These are phyloP conservation scores for Cotoneaster glaucophyllus DNA, from an alignment of 306 rosid genomes.

Conservation along the genomic window DNA sequence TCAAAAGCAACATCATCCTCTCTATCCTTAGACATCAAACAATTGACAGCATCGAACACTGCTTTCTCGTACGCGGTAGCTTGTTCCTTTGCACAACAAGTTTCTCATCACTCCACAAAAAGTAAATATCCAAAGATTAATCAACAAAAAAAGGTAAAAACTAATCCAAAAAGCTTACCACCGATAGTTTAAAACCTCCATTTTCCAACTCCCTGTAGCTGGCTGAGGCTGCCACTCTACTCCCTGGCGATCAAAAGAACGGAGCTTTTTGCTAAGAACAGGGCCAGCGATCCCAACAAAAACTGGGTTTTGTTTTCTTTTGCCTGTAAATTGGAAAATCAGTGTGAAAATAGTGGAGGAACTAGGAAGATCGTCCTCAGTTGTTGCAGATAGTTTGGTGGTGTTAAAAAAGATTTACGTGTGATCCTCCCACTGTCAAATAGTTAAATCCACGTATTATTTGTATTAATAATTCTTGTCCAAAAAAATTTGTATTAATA, in stretches of 20 bases:
- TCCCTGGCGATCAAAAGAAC: neutral
- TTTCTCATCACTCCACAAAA: neutral
- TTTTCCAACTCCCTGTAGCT: neutral
- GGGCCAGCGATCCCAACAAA: neutral
- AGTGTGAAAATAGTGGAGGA: neutral
- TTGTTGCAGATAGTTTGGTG: neutral
- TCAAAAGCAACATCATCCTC: constrained; percentile 72
- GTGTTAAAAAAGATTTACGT: neutral
- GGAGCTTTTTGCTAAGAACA: neutral
- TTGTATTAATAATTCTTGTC: too few species aligned
- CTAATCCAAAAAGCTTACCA: constrained; percentile 32
- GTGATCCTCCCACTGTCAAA: too few species aligned
- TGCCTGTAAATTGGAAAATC: neutral
- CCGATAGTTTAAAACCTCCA: constrained; percentile 73
- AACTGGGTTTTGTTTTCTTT: neutral
- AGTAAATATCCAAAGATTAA: neutral
- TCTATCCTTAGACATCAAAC: constrained; percentile 51
- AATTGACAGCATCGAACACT: constrained; percentile 50
- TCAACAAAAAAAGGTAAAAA: neutral
- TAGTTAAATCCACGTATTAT: too few species aligned
- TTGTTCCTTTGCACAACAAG: constrained; percentile 40
- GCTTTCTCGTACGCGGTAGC: constrained; percentile 81
- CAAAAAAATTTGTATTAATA: too few species aligned
- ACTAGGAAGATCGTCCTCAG: neutral
- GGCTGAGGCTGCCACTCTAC: neutral